phyloP scores from a whole-genome alignment of 129 eudicot genomes.

The Pittosporum tobira region DNA sequence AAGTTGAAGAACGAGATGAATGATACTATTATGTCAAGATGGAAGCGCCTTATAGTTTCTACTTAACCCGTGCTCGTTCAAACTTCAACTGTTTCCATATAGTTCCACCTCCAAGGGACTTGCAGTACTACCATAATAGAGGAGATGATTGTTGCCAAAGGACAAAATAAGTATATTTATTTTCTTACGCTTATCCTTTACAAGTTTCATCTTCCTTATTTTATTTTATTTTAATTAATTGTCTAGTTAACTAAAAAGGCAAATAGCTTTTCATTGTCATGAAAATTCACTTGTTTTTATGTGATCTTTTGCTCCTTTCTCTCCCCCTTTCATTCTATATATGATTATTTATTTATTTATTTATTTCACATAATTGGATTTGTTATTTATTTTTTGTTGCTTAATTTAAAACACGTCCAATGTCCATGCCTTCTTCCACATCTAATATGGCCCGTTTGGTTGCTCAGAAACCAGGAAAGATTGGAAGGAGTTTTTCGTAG shows the following conservation, averaged over 20 bases:
- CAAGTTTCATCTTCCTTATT: neutral
- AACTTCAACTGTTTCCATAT: neutral
- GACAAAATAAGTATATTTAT: neutral
- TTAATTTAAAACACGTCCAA: neutral
- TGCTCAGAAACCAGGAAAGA: neutral
- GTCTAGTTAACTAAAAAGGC: no score
- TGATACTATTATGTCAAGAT: no score
- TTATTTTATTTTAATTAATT: neutral
- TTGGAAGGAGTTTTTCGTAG: no score
- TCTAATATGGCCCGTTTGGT: constrained; percentile 4
- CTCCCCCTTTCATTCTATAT: neutral
- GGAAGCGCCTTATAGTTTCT: no score
- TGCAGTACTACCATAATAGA: neutral
- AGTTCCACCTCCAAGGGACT: neutral
- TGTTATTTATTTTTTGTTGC: no score
- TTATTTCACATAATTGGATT: no score
- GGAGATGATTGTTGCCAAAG: constrained; percentile 3
- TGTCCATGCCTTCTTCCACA: neutral
- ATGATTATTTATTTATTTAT: no score
- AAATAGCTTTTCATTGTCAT: no score
- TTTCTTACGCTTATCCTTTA: neutral
- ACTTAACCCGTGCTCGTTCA: no score
- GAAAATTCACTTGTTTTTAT: no score
- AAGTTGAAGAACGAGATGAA: no score
- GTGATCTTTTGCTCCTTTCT: no score